Evolutionary conservation across 495 filamentous ascomycete species (phyloP), one percentile per base, ranked within the genome.

Genomic region (Lasiosphaeria ovina): DNA sequence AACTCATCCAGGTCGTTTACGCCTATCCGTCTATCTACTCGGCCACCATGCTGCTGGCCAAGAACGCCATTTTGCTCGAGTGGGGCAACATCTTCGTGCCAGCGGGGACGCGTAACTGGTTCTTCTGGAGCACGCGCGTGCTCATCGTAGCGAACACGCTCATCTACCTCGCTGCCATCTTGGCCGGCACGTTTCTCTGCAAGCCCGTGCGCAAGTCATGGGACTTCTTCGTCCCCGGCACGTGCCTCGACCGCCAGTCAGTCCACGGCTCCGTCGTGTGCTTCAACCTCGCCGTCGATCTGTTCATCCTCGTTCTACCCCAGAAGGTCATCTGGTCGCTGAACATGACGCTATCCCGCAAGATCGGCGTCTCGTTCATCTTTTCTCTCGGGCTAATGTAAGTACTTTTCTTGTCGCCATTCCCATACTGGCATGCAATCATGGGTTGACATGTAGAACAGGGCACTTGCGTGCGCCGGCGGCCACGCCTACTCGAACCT

Each of bases 181-280:
- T 83, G 33, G 68, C 74, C 0, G 70, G 70, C 1, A 70, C 73
- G 9, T 76, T 83, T 35, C 67, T 76, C 42, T 84, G 80, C 62
- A 63, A 51, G 3, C 81, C 80, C 3, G 67, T 77, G 11, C 36
- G 66, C 32, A 61, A 65, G 3, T 66, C 69, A 17, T 75, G 74
- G 70, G 56, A 76, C 17, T 35, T 62, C 3, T 62, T 47, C 4
- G 51, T 74, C 0, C n/a, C 35, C 2, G 67, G 56, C 4, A 63
- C 53, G n/a, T 79, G 76, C 48, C 58, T 74, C 32, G 63, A 74
- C 52, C 55, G 68, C 0, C 47, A 35, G 1, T 61, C 62, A 0
- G 42, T 76, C n/a, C 59, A 65, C 31, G 59, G 65, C 31, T 33
- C 62, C 6, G 64, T 63, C 14, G 71, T 66, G 11, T 58, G 32